These are phyloP conservation scores for Thelonectria olida DNA, from an alignment of 2,329 filamentous ascomycete genomes.

Conservation along the genomic window DNA sequence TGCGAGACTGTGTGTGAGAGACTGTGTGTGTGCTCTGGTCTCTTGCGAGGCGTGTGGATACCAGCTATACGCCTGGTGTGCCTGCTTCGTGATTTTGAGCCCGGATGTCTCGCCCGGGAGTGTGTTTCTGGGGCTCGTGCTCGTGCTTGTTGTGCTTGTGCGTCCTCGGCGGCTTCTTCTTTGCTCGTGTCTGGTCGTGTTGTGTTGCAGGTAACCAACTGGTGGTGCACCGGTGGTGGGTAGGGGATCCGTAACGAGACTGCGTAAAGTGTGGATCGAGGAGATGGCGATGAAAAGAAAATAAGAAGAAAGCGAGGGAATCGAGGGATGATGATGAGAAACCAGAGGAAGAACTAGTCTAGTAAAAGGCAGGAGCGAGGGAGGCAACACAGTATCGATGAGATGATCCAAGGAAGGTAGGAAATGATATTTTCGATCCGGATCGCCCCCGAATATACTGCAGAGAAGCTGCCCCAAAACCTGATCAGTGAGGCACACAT, in stretches of 20 bases:
- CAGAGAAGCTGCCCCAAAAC: no score
- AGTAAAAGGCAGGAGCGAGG: not conserved
- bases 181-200: conserved; percentile 16
- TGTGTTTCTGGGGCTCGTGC: conserved; percentile 18
- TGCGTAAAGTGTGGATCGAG: conserved; percentile 6
- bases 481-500: not conserved
- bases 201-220: conserved; percentile 12
- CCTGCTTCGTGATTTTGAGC: conserved; percentile 19
- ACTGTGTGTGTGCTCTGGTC: not conserved
- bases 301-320: not conserved
- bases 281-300: conserved; percentile 6
- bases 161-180: conserved; percentile 9
- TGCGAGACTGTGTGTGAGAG: conserved; percentile 16
- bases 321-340: not conserved
- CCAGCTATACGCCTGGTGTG: conserved; percentile 8
- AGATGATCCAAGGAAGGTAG: no score
- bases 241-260: not conserved
- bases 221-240: not conserved
- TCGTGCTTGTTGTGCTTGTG: conserved; percentile 19
- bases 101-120: conserved; percentile 23
- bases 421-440: no score
- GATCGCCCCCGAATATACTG: no score
- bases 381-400: no score
- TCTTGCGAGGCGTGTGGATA: conserved; percentile 17
- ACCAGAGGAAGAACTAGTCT: no score